Evolutionary conservation across 106 monocot genomes (phyloP), one percentile per base, ranked within the genome.

Genomic region (Acorus gramineus): DNA sequence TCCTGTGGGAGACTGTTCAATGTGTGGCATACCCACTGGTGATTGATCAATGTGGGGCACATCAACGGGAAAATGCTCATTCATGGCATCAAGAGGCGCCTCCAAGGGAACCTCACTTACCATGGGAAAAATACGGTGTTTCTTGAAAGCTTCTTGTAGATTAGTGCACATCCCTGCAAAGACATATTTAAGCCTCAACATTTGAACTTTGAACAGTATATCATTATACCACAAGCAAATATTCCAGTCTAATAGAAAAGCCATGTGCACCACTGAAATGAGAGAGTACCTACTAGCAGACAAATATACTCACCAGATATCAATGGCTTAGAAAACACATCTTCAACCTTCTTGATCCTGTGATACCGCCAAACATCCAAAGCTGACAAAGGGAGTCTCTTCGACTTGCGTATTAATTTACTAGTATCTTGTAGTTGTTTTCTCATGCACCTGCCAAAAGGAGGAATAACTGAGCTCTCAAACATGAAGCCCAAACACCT

Each of bases 341-440:
- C 44, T 13, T 83, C 80, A 55, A 80, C 81, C 48, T 66, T 44
- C 43, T 4, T 50, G 62, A 42, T 52, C 57, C 52, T 70, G 7
- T 53, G 75, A 55, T 56, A 72, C 68, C 66, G 84, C 84, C 80
- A 82, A 4, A 70, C 12, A 74, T 74, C 72, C 11, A 85, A 63
- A 14, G 59, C 44, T 42, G 79, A 67, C 14, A 50, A 53, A 61
- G 96, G 91, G 11, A 79, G 75, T 60, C 79, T 82, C 68, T 71
- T 70, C 56, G 88, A 62, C 74, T 92, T 85, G 67, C 64, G 63
- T 13, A 81, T 61, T 53, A 90, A 64, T 28, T 48, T 64, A 55
- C 56, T 64, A 14, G 47, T 56, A 47, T 83, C 76, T n/a, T 77
- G 57, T 50, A 85, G 73, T 64, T 82, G 84, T 14, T 57, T 67